Conservation (phyloP, 2,329 filamentous ascomycete species). For the Diplodia mutila region DNA sequence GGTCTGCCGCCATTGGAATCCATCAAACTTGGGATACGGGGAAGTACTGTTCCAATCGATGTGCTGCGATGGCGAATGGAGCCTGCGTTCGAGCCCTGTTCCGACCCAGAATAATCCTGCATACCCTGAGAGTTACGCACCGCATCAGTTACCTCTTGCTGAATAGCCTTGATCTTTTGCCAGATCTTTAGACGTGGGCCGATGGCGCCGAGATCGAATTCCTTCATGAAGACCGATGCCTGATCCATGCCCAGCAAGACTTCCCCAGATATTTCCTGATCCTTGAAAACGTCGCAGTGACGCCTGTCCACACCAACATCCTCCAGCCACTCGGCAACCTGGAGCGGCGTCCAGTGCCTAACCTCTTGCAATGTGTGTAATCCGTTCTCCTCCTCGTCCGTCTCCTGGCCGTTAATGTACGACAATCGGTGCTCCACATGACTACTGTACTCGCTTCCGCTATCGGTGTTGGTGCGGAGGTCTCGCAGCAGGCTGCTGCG, state of each 20-base stretch:
- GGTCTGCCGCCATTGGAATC: conserved; percentile 38
- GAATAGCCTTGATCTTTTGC: conserved; percentile 92
- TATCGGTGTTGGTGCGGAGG: conserved; percentile 59
- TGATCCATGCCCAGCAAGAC: conserved; percentile 95
- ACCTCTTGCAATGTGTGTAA: conserved; percentile 75
- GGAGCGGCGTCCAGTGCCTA: conserved; percentile 73
- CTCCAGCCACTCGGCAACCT: conserved; percentile 89
- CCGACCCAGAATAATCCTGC: conserved; percentile 37
- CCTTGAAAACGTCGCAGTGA: conserved; percentile 91
- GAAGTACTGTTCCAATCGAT: conserved; percentile 46
- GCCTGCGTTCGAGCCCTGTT: conserved; percentile 42
- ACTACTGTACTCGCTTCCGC: conserved; percentile 86
- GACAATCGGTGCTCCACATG: conserved; percentile 77
- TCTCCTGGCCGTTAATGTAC: conserved; percentile 92
- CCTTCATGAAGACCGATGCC: conserved; percentile 91
- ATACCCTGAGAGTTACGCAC: conserved; percentile 8
- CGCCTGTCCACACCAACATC: conserved; percentile 81
- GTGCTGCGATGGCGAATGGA: conserved; percentile 32
- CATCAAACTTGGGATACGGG: conserved; percentile 43
- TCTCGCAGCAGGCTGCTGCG: conserved; percentile 58
- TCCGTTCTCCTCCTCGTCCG: conserved; percentile 84
- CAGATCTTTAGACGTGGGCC: conserved; percentile 89
- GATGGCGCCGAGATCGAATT: conserved; percentile 90
- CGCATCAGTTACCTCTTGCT: conserved; percentile 71
- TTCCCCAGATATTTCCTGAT: conserved; percentile 95